Percentiles rank a stretch among this genome's conserved stretches.
These are phyloP conservation scores for Fusarium brachygibbosum DNA, from an alignment of 2,329 filamentous ascomycete species.

Conservation along the genomic window DNA sequence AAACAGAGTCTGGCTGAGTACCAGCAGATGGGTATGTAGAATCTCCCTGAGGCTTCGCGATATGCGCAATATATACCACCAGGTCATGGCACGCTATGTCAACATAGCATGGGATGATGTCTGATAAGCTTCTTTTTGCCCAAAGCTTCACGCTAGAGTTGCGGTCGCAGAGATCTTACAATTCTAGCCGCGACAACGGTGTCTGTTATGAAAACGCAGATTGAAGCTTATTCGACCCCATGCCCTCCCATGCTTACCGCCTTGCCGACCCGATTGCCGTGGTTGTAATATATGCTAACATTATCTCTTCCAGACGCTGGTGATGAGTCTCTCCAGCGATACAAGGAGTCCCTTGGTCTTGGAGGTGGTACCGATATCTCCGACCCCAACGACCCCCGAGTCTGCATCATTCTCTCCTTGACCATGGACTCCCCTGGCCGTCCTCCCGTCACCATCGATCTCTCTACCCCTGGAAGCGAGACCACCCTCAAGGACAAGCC, in stretches of 20 bases:
- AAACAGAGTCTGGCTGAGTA: constrained; percentile 98
- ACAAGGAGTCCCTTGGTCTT: constrained; percentile 96
- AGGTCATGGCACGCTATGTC: constrained; percentile 17
- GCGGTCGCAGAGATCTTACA: background rate
- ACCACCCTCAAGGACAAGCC: constrained; percentile 87
- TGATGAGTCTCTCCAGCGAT: constrained; percentile 95
- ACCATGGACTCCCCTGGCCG: constrained; percentile 89
- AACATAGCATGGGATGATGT: constrained; percentile 27
- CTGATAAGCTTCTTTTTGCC: constrained; percentile 8
- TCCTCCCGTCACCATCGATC: constrained; percentile 87
- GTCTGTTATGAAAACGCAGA: background rate
- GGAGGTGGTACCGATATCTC: constrained; percentile 79
- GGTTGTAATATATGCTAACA: constrained; percentile 37
- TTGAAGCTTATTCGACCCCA: background rate
- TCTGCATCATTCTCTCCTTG: constrained; percentile 93
- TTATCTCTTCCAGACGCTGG: constrained; percentile 66
- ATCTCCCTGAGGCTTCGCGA: constrained; percentile 23
- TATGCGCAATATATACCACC: constrained; percentile 22
- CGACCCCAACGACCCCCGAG: constrained; percentile 84
- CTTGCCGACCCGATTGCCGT: constrained; percentile 1
- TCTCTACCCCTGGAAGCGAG: constrained; percentile 80
- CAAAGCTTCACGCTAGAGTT: background rate
- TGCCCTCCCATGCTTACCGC: constrained; percentile 14
- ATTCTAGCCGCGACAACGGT: constrained; percentile 2
- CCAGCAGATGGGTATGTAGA: constrained; percentile 84